Conservation (phyloP, 1,139 yeast species). For the Geotrichum australiense region DNA sequence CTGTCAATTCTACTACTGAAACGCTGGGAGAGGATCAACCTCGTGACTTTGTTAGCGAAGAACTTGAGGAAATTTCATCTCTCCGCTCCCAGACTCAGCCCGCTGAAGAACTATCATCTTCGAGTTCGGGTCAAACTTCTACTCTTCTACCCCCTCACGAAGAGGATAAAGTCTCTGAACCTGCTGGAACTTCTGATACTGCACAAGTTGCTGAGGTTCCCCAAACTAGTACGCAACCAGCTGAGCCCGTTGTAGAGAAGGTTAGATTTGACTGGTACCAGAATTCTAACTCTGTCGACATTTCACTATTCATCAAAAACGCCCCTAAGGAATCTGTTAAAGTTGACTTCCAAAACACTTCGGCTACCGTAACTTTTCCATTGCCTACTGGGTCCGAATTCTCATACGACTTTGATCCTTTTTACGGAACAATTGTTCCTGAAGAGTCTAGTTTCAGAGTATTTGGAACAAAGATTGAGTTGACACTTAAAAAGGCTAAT, state of each 20-base stretch:
- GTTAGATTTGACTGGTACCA: conserved; percentile 81
- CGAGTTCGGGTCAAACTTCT: too few relatives aligned
- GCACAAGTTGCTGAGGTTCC: too few relatives aligned
- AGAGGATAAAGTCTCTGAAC: too few relatives aligned
- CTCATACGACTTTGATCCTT: conserved; percentile 37
- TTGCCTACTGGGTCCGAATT: conserved; percentile 21
- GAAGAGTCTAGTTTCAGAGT: conserved; percentile 44
- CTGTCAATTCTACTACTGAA: conserved; percentile 15
- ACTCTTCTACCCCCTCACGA: background rate
- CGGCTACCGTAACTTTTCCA: conserved; percentile 29
- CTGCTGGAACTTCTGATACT: conserved; percentile 7
- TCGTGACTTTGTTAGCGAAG: too few relatives aligned
- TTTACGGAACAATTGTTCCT: conserved; percentile 47
- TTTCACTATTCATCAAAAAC: conserved; percentile 67
- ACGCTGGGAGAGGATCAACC: too few relatives aligned
- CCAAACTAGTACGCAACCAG: too few relatives aligned
- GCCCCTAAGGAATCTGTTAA: conserved; percentile 43
- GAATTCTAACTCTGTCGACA: conserved; percentile 46
- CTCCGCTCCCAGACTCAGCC: too few relatives aligned
- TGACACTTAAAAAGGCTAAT: conserved; percentile 39
- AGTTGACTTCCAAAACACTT: conserved; percentile 35
- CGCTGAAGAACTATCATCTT: too few relatives aligned
- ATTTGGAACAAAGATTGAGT: conserved; percentile 69
- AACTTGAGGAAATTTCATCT: too few relatives aligned
- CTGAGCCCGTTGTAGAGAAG: conserved; percentile 28